These are phyloP conservation scores for Picochlorum sp. DNA, from an alignment of 139 green algal genomes.

Conservation along the genomic window DNA sequence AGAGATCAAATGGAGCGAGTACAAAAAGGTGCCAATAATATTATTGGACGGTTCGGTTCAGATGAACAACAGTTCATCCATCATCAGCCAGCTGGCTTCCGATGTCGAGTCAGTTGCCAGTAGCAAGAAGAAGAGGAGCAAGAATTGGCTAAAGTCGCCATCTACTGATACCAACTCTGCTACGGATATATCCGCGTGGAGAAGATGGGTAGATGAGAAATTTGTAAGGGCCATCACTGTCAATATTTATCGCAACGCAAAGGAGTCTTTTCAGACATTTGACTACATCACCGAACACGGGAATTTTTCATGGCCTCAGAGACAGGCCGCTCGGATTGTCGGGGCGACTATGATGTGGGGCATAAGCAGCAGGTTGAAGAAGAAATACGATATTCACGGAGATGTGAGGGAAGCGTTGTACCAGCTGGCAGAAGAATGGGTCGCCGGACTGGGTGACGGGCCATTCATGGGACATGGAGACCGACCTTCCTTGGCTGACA, in stretches of 20 bases:
- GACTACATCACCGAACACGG: slow-evolving; percentile 76
- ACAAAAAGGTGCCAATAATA: slow-evolving; percentile 82
- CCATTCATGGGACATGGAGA: slow-evolving; percentile 42
- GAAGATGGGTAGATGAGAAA: slow-evolving; percentile 83
- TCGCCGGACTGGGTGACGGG: slow-evolving; percentile 17
- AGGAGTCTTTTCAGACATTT: slow-evolving; percentile 72
- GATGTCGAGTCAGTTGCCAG: slow-evolving; percentile 30
- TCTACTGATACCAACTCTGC: background rate
- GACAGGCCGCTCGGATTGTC: slow-evolving; percentile 36
- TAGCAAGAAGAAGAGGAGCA: background rate
- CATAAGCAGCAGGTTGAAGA: slow-evolving; percentile 34
- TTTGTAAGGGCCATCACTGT: slow-evolving; percentile 82
- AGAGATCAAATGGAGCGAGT: slow-evolving; percentile 78
- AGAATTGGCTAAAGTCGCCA: too few species aligned
- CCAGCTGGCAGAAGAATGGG: slow-evolving; percentile 38
- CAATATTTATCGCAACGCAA: slow-evolving; percentile 92
- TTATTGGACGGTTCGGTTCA: slow-evolving; percentile 67
- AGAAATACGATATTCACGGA: slow-evolving; percentile 84
- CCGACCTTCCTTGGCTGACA: slow-evolving; percentile 78
- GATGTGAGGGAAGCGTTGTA: slow-evolving; percentile 70
- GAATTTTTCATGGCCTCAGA: slow-evolving; percentile 47
- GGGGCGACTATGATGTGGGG: slow-evolving; percentile 76
- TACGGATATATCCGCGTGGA: slow-evolving; percentile 58
- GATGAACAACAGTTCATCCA: slow-evolving; percentile 71
- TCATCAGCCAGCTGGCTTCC: slow-evolving; percentile 61